Percentiles rank a stretch among this genome's conserved stretches.
These are phyloP conservation scores for Kitagawia praeruptora DNA, from an alignment of 129 eudicot species.

Conservation along the genomic window DNA sequence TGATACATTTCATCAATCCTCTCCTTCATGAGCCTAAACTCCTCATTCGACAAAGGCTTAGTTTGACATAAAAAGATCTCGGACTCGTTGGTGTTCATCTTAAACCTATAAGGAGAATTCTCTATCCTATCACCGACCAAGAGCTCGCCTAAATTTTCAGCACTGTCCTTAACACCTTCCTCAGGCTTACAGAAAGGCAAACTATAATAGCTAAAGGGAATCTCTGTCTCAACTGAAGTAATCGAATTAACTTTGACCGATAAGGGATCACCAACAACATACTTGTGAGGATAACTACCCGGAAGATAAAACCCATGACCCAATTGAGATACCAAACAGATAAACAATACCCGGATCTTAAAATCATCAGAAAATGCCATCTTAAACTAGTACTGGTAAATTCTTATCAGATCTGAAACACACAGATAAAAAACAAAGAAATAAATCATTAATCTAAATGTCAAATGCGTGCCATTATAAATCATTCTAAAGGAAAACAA, in stretches of 20 bases:
- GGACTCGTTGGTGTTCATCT: conserved; percentile 57
- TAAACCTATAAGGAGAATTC: conserved; percentile 72
- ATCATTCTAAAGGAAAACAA: background rate
- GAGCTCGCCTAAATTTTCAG: conserved; percentile 80
- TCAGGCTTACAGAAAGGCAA: conserved; percentile 65
- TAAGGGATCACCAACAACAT: conserved; percentile 51
- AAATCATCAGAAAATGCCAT: conserved; percentile 40
- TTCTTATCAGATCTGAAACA: conserved; percentile 41
- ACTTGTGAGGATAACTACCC: conserved; percentile 81
- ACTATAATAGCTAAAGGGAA: conserved; percentile 75
- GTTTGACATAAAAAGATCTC: conserved; percentile 67
- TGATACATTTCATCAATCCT: conserved; percentile 89
- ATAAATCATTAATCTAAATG: background rate
- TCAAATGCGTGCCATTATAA: background rate
- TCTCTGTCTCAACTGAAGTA: conserved; percentile 78
- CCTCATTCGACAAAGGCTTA: conserved; percentile 46
- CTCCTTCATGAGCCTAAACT: conserved; percentile 52
- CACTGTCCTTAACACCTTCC: conserved; percentile 84
- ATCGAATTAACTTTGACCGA: conserved; percentile 75
- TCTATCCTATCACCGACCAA: conserved; percentile 80
- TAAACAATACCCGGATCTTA: conserved; percentile 60
- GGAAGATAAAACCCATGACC: conserved; percentile 76
- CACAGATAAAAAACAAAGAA: conserved; percentile 18
- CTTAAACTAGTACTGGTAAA: background rate
- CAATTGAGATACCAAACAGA: conserved; percentile 40